These are phyloP conservation scores for Aspergillus fijiensis DNA, from an alignment of 2,329 filamentous ascomycete genomes.

Conservation along the genomic window DNA sequence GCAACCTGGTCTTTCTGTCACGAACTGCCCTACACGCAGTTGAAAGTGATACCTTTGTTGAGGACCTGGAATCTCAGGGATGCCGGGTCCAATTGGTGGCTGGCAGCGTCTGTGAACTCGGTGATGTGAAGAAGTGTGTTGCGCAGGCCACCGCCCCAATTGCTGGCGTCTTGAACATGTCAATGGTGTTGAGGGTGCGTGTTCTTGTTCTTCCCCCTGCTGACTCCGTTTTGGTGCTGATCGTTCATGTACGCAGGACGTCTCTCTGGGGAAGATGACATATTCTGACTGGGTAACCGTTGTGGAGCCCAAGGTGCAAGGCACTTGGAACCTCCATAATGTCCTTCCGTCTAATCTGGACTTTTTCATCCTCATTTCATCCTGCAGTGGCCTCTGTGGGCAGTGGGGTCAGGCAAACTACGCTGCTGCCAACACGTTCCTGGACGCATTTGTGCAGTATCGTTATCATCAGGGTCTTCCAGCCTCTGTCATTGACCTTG, in stretches of 20 bases:
- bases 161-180: background rate
- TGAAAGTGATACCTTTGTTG: background rate
- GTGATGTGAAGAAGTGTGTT: too few relatives aligned
- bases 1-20: slow-evolving; percentile 3
- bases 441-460: too few relatives aligned
- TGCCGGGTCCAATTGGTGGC: background rate
- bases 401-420: too few relatives aligned
- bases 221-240: too few relatives aligned
- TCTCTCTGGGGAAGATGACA: background rate
- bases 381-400: too few relatives aligned
- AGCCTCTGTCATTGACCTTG: too few relatives aligned
- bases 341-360: too few relatives aligned
- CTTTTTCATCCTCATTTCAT: too few relatives aligned
- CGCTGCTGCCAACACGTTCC: too few relatives aligned
- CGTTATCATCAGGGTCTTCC: too few relatives aligned
- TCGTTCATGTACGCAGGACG: background rate
- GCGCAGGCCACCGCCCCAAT: background rate
- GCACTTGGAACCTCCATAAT: slow-evolving; percentile 1
- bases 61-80: background rate
- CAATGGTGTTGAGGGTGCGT: background rate
- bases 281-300: background rate
- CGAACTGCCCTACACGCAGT: background rate
- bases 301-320: slow-evolving; percentile 1
- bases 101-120: background rate
- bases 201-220: too few relatives aligned